Evolutionary conservation across 768 basidiomycete genomes (phyloP), one percentile per base, ranked within the genome.

Genomic region (Phlegmacium glaucopus): DNA sequence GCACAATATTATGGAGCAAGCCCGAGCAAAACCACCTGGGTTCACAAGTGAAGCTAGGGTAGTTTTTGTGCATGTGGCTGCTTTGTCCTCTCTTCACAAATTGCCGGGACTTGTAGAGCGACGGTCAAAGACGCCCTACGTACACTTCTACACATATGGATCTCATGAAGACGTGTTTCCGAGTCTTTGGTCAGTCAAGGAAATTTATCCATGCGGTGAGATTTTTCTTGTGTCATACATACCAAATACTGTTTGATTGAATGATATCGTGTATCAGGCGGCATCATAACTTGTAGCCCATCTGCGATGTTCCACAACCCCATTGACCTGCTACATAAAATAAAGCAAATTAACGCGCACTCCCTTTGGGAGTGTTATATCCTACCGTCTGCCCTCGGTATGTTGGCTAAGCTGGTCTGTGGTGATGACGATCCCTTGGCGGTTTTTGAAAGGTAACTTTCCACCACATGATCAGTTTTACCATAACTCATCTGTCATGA

Each of bases 291-390:
- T 1, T 85, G 90, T 49, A 84, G 82, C 13, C 75, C 87, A 1
- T 67, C 67, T 44, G 83, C 79, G 15, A 70, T 90, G 39, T 51
- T 74, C 10, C 73, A 78, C 29, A 72, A 84, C 57, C 78, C 80
- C 5, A 43, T 71, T 29, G 77, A 72, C 11, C 63, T 79, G 9
- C 62, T 70, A 35, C 60, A 76, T 12, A 64, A 74, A 9, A 79
- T 90, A 35, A 64, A 61, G 16, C 69, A 77, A 54, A 62, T 86
- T 11, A 62, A 69, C 45, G 69, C 75, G 34, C 87, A 90, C 56
- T 83, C 81, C 17, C 57, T 84, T 13, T 91, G 87, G 87, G 67
- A 68, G 9, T 79, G 79, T 44, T 90, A 83, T 58, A 68, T 91
- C 17, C 58, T 82, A 6, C 87, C 89, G 7, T 72, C 76, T 44